A percentile compares a stretch with the other conserved stretches of the same genome.
Conservation (phyloP, 371 early-diverging fungal species). For the Rhizopus microsporus region DNA sequence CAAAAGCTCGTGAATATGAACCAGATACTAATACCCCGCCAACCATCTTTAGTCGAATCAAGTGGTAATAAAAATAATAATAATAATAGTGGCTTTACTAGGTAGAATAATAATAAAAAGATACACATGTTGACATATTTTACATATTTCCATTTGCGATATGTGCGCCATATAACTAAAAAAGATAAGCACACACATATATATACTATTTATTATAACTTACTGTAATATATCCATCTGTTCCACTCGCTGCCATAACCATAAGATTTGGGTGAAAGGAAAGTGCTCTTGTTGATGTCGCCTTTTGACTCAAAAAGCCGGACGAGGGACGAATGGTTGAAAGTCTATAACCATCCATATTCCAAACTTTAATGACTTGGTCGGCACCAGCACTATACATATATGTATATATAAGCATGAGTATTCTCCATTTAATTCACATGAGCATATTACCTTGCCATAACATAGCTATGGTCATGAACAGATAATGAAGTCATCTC, state of each 20-base stretch:
- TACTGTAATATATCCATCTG: conserved; percentile 55
- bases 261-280: conserved; percentile 60
- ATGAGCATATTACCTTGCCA: conserved; percentile 59
- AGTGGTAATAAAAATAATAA: conserved; percentile 32
- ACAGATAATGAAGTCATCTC: conserved; percentile 70
- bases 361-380: conserved; percentile 69
- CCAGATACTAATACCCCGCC: conserved; percentile 49
- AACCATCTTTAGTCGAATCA: conserved; percentile 54
- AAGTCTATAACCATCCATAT: conserved; percentile 53
- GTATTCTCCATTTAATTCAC: neutral
- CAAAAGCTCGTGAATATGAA: conserved; percentile 70
- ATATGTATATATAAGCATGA: too few species aligned
- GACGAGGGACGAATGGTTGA: conserved; percentile 62
- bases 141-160: neutral
- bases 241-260: conserved; percentile 57
- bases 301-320: conserved; percentile 59
- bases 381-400: conserved; percentile 58
- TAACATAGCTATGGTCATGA: conserved; percentile 70
- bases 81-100: neutral
- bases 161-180: conserved; percentile 1
- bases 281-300: conserved; percentile 48
- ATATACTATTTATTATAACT: conserved; percentile 7
- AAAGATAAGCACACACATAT: neutral
- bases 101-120: neutral
- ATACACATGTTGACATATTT: neutral